Evolutionary conservation across 345 rosid genomes (phyloP), one percentile per base, ranked within the genome.

Genomic region (Barbarea vulgaris): DNA sequence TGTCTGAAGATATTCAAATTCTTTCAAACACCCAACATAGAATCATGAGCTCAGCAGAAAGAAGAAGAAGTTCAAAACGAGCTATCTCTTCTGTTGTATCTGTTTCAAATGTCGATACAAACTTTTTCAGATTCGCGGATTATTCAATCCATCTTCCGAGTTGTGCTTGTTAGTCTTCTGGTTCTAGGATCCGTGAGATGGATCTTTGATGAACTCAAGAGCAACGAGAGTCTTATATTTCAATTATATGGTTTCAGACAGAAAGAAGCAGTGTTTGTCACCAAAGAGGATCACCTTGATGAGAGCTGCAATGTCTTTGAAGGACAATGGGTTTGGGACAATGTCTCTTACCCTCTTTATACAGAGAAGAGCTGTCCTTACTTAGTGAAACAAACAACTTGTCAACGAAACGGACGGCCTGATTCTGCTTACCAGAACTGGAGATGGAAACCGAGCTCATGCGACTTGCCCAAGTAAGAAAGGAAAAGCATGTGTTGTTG

Each of bases 311-410:
- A 94, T 69, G 88, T 87, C 46, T 94, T 90, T 72, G 81, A 85
- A 76, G 98, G 98, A 52, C 63, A 80, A 68, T 94, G 98, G 98
- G 76, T 85, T n/a, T 88, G 96, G 96, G 95, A 91, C 81, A 91
- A 90, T 78, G 85, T 78, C 41, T 76, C 95, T 4, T 80, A 84
- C 64, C 93, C 96, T 67, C 88, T 87, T 52, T 94, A 94, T 64
- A 65, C 70, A 61, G 97, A 94, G 81, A 82, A 88, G 72, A 84
- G 82, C 57, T 94, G 98, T 64, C 97, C 97, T 78, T 88, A 87
- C 70, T 74, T 91, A 85, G 96, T 90, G 18, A 91, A 88, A 70
- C 96, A 94, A 76, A 91, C 97, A 34, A 86, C 97, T 48, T 90
- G 98, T 63, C 79, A 54, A 3, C 82, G 80, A 64, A 94, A 91